Evolutionary conservation across 2,329 filamentous ascomycete species (phyloP).

Genomic region (Tolypocladium inflatum): DNA sequence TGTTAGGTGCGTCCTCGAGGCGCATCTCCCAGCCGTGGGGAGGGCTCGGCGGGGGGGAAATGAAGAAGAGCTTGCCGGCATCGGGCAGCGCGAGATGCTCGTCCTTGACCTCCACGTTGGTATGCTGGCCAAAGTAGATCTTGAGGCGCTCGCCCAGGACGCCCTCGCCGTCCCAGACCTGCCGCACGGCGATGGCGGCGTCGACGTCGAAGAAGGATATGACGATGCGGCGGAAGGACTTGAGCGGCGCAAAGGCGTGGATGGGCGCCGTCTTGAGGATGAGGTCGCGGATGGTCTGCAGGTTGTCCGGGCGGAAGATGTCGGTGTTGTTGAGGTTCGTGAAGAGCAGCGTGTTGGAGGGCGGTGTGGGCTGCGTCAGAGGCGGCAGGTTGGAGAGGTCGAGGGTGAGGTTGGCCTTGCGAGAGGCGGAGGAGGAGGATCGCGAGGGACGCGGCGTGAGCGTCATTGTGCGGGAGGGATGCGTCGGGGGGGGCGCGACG

Average conservation of each 20-base stretch:
- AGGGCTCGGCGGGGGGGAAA: conserved; percentile 58
- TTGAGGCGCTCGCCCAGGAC: conserved; percentile 61
- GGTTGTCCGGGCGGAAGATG: conserved; percentile 66
- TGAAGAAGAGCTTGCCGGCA: conserved; percentile 64
- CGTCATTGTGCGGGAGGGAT: conserved; percentile 19
- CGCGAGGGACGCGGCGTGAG: conserved; percentile 27
- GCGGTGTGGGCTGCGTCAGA: conserved; percentile 59
- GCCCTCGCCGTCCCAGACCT: conserved; percentile 63
- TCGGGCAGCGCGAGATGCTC: conserved; percentile 57
- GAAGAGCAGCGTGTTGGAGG: conserved; percentile 76
- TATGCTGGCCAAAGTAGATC: conserved; percentile 60
- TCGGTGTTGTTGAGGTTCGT: conserved; percentile 67
- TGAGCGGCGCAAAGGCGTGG: conserved; percentile 70
- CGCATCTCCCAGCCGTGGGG: conserved; percentile 61
- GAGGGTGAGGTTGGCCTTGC: conserved; percentile 49
- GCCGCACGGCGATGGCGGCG: conserved; percentile 60
- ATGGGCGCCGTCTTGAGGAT: conserved; percentile 62
- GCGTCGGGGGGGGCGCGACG: neutral
- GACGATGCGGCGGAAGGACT: conserved; percentile 74
- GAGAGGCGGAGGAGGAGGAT: conserved; percentile 35
- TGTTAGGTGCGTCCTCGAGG: conserved; percentile 61
- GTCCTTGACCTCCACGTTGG: conserved; percentile 43
- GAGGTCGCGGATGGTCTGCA: conserved; percentile 63
- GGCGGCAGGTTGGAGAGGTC: conserved; percentile 67
- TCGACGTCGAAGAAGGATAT: conserved; percentile 66